A percentile compares a stretch with the other conserved stretches of the same genome.
phyloP scores from a whole-genome alignment of 371 early-diverging fungal species.

The Actinomortierella ambigua region DNA sequence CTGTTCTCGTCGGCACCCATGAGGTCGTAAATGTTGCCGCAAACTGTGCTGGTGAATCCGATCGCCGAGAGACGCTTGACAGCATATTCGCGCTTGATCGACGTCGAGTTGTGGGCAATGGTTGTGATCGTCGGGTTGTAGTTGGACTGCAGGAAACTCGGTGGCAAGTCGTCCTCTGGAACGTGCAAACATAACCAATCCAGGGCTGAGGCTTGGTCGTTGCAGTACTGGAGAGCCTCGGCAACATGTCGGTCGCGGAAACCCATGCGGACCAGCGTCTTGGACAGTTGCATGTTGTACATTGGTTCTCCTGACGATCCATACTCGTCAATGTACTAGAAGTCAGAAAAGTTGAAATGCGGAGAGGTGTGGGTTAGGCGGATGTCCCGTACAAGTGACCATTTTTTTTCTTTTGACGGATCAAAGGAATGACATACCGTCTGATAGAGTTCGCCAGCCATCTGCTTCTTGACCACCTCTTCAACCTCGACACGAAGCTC shows the following conservation, averaged over 20 bases:
- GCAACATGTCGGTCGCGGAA: conserved; percentile 74
- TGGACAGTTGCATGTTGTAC: conserved; percentile 47
- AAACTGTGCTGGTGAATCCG: conserved; percentile 61
- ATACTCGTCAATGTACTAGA: conserved; percentile 45
- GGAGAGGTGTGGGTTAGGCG: no score
- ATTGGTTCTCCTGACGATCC: conserved; percentile 42
- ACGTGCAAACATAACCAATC: conserved; percentile 93
- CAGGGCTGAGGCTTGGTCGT: conserved; percentile 60
- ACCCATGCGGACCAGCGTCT: conserved; percentile 66
- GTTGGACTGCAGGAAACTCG: conserved; percentile 62
- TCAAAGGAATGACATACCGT: conserved; percentile 16
- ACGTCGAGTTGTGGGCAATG: conserved; percentile 57
- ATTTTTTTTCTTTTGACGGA: neutral
- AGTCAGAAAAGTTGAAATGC: no score
- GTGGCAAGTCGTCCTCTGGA: conserved; percentile 83
- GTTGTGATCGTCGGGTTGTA: conserved; percentile 69
- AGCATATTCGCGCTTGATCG: conserved; percentile 66
- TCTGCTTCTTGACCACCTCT: conserved; percentile 57
- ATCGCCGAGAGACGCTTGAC: conserved; percentile 63
- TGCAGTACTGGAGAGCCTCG: conserved; percentile 72
- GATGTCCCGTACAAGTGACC: neutral
- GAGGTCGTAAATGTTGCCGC: conserved; percentile 54
- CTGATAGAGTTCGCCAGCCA: conserved; percentile 46
- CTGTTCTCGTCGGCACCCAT: conserved; percentile 54
- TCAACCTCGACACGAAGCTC: conserved; percentile 68